These are phyloP conservation scores for Scutellaria baicalensis DNA, from an alignment of 257 asterid genomes.

Conservation along the genomic window DNA sequence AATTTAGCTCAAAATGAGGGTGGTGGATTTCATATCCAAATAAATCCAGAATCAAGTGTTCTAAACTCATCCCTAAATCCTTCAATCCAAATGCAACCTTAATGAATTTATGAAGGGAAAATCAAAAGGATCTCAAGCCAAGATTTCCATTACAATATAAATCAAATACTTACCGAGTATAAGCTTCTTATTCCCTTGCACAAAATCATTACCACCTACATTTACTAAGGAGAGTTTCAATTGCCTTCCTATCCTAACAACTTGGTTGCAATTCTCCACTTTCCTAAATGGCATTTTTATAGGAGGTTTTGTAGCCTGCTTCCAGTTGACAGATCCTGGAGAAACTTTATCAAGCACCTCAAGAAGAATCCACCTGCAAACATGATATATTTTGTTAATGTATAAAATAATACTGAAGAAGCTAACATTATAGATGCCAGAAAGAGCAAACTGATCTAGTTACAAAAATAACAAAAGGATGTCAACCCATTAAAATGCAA, in stretches of 20 bases:
- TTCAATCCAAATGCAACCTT: not conserved
- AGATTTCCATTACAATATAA: not conserved
- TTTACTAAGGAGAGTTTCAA: slow-evolving; percentile 86
- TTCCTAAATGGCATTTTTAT: slow-evolving; percentile 92
- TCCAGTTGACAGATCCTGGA: slow-evolving; percentile 88
- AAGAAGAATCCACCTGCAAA: slow-evolving; percentile 77
- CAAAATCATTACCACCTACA: slow-evolving; percentile 95
- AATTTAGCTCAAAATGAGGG: too few species aligned
- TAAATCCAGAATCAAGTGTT: not conserved
- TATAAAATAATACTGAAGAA: not conserved
- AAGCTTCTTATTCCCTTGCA: slow-evolving; percentile 95
- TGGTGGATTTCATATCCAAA: too few species aligned
- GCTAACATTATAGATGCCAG: slow-evolving; percentile 1
- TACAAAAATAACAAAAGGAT: not conserved
- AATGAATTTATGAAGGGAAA: not conserved
- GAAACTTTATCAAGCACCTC: slow-evolving; percentile 81
- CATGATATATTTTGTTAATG: not conserved
- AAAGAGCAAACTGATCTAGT: not conserved
- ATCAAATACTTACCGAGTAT: slow-evolving; percentile 65
- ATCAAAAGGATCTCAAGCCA: not conserved
- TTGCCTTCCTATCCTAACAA: slow-evolving; percentile 70
- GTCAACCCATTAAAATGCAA: not conserved
- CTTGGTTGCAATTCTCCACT: slow-evolving; percentile 98
- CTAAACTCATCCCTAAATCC: not conserved
- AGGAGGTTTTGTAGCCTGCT: slow-evolving; percentile 91